Base-by-base conservation (phyloP, 768 basidiomycete species). In the Piloderma croceum region DNA sequence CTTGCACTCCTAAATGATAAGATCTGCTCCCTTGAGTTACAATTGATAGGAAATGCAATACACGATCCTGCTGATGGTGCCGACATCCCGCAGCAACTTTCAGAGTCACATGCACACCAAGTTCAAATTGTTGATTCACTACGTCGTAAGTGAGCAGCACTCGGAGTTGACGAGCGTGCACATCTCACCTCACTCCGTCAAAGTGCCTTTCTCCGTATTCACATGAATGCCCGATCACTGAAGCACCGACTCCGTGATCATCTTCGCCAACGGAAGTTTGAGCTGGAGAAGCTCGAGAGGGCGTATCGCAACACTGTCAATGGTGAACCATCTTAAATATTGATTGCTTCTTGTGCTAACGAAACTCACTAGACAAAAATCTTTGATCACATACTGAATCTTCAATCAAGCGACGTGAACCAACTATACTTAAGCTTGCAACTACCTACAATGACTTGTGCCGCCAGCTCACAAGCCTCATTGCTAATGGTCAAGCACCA, bases 381-480 rank as follows among this genome's bases (percentile, higher is more conserved):
- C 40, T 65, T 18, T 41, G 51, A n/a, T 39, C 38, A 2, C 61
- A 66, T 42, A 57, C 57, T 4, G 41, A 60, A 13, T 21, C 45
- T 5, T 48, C 52, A 3, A 45, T 63, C 6, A 51, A 56, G 13
- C 22, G 47, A 4, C 48, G 54, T 11, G 58, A 64, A 17, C 59
- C 58, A 6, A 48, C 48, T 5, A 61, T 67, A 21, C 29, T 43
- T 12, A 40, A 47, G 9, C 38, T 60, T 11, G 54, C 45, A 4
- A 38, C 24, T 1, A 47, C 47, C 3, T 64, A 61, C 46, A 67
- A 67, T 42, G 51, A 49, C 5, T 37, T 61, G 12, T 58, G 57
- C 25, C 37, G 38, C 4, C 39, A 52, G 5, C 39, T 68, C 36
- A 36, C 12, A 15, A 36, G 37, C 2, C 31, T 59, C 1, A 60